Conservation (phyloP, 768 basidiomycete species). For the Suillus tomentosus region DNA sequence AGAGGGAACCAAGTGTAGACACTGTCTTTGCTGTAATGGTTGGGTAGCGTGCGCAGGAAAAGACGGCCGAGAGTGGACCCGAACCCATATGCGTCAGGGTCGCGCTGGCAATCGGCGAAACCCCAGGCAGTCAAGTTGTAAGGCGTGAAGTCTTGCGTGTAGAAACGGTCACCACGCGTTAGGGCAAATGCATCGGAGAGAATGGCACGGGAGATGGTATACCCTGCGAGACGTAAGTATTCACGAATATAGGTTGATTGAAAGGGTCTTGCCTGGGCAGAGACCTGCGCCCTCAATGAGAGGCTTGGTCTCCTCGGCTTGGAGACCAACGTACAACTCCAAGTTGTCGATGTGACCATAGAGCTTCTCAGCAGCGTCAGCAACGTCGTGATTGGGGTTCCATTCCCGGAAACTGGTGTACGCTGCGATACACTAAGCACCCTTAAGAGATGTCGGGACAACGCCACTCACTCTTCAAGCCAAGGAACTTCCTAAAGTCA, state of each 20-base stretch:
- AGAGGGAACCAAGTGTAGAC: slow-evolving; percentile 88
- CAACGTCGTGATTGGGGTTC: slow-evolving; percentile 74
- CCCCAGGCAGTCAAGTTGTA: slow-evolving; percentile 84
- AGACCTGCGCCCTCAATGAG: slow-evolving; percentile 79
- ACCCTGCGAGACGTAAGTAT: slow-evolving; percentile 44
- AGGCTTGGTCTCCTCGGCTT: slow-evolving; percentile 77
- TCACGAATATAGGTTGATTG: background rate
- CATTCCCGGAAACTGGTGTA: slow-evolving; percentile 76
- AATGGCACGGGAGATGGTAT: slow-evolving; percentile 84
- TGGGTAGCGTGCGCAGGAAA: slow-evolving; percentile 71
- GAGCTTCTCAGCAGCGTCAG: slow-evolving; percentile 71
- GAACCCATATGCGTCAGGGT: slow-evolving; percentile 69
- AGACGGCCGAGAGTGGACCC: slow-evolving; percentile 72
- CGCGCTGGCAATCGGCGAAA: slow-evolving; percentile 79
- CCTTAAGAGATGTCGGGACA: background rate
- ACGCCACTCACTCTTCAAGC: slow-evolving; percentile 61
- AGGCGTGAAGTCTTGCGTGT: slow-evolving; percentile 80
- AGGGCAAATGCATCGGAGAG: slow-evolving; percentile 85
- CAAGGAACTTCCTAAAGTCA: slow-evolving; percentile 83
- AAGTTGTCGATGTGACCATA: slow-evolving; percentile 77
- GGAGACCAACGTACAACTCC: slow-evolving; percentile 80
- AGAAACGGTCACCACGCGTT: slow-evolving; percentile 83
- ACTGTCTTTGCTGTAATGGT: slow-evolving; percentile 67
- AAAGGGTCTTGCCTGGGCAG: slow-evolving; percentile 61
- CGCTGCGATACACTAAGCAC: slow-evolving; percentile 39